Evolutionary conservation across 2,329 filamentous ascomycete genomes (phyloP).

Genomic region (Colletotrichum caudatum): DNA sequence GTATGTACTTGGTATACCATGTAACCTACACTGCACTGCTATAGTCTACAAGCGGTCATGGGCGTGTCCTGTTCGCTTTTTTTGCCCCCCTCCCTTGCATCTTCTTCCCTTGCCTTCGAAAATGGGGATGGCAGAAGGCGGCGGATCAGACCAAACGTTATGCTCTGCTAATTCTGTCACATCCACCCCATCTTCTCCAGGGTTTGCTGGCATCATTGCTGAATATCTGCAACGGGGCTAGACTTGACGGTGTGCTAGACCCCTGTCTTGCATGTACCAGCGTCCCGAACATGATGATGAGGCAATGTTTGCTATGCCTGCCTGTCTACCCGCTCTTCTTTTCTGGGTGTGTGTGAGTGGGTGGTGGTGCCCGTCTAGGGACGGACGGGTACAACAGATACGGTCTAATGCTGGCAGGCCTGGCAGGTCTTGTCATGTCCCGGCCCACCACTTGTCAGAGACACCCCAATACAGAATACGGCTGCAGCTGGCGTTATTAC

Average conservation of each 20-base stretch:
- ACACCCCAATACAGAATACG: constrained; percentile 1
- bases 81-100: constrained; percentile 17
- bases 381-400: constrained; percentile 15
- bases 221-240: constrained; percentile 56
- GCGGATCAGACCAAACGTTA: constrained; percentile 51
- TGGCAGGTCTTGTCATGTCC: constrained; percentile 32
- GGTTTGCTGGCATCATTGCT: constrained; percentile 42
- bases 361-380: constrained; percentile 21
- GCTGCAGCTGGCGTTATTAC: constrained; percentile 49
- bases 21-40: no score
- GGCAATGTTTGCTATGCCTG: constrained; percentile 43
- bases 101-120: neutral
- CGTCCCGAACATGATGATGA: constrained; percentile 42
- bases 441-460: constrained; percentile 33
- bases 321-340: constrained; percentile 33
- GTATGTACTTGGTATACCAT: no score
- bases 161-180: constrained; percentile 52
- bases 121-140: constrained; percentile 47
- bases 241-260: constrained; percentile 51
- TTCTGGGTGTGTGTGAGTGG: constrained; percentile 15
- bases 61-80: constrained; percentile 40
- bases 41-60: constrained; percentile 22
- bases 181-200: constrained; percentile 50
- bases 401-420: constrained; percentile 12
- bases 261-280: constrained; percentile 51